phyloP scores from a whole-genome alignment of 1,284 basidiomycete genomes.

The Coniferiporia weirii region DNA sequence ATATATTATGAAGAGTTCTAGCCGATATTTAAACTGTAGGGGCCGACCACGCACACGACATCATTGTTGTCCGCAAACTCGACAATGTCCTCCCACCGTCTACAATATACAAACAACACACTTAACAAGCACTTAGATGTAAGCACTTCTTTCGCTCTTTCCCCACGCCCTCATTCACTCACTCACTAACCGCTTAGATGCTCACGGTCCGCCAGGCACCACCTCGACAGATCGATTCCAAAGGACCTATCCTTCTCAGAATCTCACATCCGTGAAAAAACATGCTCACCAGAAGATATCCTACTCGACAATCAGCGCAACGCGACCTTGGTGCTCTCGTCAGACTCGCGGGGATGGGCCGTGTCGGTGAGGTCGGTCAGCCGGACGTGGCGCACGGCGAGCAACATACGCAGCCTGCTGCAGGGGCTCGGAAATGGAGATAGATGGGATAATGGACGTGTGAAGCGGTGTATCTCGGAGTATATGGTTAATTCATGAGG shows the following conservation, averaged over 20 bases:
- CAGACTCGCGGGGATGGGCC: constrained; percentile 98
- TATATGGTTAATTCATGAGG: constrained; percentile 97
- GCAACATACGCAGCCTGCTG: constrained; percentile 89
- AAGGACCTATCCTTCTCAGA: constrained; percentile 98
- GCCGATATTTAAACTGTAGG: constrained; percentile 40
- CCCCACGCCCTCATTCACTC: no score
- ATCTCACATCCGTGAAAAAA: constrained; percentile 94
- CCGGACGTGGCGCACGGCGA: constrained; percentile 96
- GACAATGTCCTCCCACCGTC: constrained; percentile 94
- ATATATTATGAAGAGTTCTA: no score
- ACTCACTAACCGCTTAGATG: no score
- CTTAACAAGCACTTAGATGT: constrained; percentile 97
- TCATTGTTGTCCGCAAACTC: constrained; percentile 91
- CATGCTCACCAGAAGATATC: constrained; percentile 96
- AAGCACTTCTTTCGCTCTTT: no score
- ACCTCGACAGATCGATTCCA: constrained; percentile 81
- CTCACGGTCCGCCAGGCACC: constrained; percentile 96
- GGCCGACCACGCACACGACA: constrained; percentile 97
- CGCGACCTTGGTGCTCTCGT: constrained; percentile 94
- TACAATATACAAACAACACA: constrained; percentile 87
- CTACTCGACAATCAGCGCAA: constrained; percentile 92
- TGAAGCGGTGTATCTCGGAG: constrained; percentile 95
- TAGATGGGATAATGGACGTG: constrained; percentile 83
- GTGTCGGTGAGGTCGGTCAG: constrained; percentile 93
- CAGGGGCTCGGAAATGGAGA: constrained; percentile 54